phyloP scores from a whole-genome alignment of 139 green algal genomes.

The Coccomyxa sp. region DNA sequence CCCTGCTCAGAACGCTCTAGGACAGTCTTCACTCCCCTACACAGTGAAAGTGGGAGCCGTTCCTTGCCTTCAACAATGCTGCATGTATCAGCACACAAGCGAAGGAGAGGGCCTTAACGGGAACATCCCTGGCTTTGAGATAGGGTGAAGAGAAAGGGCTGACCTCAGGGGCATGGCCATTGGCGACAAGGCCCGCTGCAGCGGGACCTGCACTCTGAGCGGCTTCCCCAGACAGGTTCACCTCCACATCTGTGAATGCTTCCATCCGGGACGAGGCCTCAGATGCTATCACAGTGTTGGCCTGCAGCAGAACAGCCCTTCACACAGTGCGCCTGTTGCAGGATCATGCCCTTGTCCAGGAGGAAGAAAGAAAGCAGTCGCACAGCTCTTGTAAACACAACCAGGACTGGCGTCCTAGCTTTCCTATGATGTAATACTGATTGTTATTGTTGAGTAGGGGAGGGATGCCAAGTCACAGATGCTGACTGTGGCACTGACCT shows the following conservation, averaged over 20 bases:
- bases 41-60: background rate
- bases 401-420: background rate
- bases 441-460: too few species aligned
- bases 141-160: background rate
- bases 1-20: background rate
- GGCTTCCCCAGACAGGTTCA: constrained; percentile 37
- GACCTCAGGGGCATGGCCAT: constrained; percentile 3
- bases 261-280: constrained; percentile 37
- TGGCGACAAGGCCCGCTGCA: constrained; percentile 7
- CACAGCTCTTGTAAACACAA: background rate
- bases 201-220: constrained; percentile 7
- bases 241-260: constrained; percentile 73
- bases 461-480: background rate
- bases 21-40: background rate
- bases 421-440: background rate
- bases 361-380: background rate
- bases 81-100: background rate
- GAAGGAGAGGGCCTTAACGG: background rate
- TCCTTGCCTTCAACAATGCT: background rate
- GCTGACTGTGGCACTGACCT: background rate
- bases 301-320: constrained; percentile 10
- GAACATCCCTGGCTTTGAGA: background rate
- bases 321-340: too few species aligned
- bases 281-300: constrained; percentile 44
- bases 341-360: background rate